phyloP scores from a whole-genome alignment of 2,329 filamentous ascomycete genomes.

The Sporothrix globosa region DNA sequence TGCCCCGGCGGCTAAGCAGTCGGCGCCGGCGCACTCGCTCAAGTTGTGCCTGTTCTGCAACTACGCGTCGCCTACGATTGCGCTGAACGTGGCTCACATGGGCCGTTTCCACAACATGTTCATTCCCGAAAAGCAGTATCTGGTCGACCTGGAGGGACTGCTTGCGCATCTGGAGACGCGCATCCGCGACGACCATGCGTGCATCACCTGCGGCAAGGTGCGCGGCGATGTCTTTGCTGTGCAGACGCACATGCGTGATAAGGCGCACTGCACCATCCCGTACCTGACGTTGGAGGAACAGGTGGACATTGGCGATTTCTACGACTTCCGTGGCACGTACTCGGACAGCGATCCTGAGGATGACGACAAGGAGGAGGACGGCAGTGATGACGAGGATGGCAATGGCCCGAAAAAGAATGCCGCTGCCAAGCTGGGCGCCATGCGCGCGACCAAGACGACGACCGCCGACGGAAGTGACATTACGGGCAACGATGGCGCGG shows the following conservation, averaged over 20 bases:
- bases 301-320: slow-evolving; percentile 92
- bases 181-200: slow-evolving; percentile 79
- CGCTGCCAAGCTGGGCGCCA: slow-evolving; percentile 71
- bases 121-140: slow-evolving; percentile 83
- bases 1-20: slow-evolving; percentile 40
- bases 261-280: slow-evolving; percentile 94
- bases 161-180: slow-evolving; percentile 77
- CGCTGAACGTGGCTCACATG: slow-evolving; percentile 87
- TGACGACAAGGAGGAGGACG: slow-evolving; percentile 56
- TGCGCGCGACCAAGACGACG: slow-evolving; percentile 57
- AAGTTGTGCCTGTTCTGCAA: slow-evolving; percentile 87
- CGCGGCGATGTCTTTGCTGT: slow-evolving; percentile 78
- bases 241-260: slow-evolving; percentile 97
- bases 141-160: slow-evolving; percentile 81
- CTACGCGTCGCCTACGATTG: slow-evolving; percentile 72
- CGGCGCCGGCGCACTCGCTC: slow-evolving; percentile 50
- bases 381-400: slow-evolving; percentile 51
- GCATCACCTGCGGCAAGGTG: slow-evolving; percentile 82
- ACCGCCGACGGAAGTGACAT: slow-evolving; percentile 43
- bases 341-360: slow-evolving; percentile 62
- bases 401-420: slow-evolving; percentile 46
- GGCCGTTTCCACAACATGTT: slow-evolving; percentile 92
- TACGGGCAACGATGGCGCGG: slow-evolving; percentile 53
- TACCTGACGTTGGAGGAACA: slow-evolving; percentile 88
- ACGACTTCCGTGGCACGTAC: slow-evolving; percentile 95